Percentiles rank a stretch among this genome's conserved stretches.
These are phyloP conservation scores for Striga hermonthica DNA, from an alignment of 305 asterid genomes.

Conservation along the genomic window DNA sequence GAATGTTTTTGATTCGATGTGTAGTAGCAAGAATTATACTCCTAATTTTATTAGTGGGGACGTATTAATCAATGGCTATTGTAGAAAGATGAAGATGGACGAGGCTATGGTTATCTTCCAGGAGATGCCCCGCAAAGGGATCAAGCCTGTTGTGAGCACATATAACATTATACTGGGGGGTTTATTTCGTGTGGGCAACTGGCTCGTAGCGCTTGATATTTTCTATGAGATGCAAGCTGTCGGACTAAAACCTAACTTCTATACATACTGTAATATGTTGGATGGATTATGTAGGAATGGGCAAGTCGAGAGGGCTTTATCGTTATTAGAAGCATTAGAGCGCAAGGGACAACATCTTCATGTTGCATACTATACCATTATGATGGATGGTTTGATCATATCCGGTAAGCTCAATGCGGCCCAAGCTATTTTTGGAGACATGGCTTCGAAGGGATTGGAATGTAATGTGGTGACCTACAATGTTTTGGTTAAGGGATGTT, in stretches of 20 bases:
- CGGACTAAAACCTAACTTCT: not conserved
- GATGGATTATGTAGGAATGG: not conserved
- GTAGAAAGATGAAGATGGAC: conserved; percentile 6
- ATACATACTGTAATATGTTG: no score
- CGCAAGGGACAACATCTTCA: not conserved
- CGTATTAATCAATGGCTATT: conserved; percentile 27
- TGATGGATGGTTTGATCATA: no score
- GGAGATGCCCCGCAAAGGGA: conserved; percentile 8
- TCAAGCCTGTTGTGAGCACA: not conserved
- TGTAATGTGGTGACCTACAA: no score
- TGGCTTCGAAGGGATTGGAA: no score
- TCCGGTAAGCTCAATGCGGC: no score
- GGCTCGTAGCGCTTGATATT: not conserved
- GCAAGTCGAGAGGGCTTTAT: not conserved
- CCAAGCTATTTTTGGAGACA: no score
- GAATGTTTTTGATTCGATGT: not conserved
- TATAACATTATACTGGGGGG: not conserved
- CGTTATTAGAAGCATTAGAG: conserved; percentile 17
- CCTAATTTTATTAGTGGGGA: not conserved
- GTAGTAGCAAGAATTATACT: not conserved
- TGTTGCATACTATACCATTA: no score
- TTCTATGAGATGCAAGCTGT: conserved; percentile 24
- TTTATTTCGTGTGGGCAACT: conserved; percentile 16
- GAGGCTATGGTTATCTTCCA: conserved; percentile 6
- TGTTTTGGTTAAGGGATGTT: no score